A percentile compares a stretch with the other conserved stretches of the same genome.
Conservation (phyloP, 2,329 filamentous ascomycete genomes). For the Penicillium sp. region DNA sequence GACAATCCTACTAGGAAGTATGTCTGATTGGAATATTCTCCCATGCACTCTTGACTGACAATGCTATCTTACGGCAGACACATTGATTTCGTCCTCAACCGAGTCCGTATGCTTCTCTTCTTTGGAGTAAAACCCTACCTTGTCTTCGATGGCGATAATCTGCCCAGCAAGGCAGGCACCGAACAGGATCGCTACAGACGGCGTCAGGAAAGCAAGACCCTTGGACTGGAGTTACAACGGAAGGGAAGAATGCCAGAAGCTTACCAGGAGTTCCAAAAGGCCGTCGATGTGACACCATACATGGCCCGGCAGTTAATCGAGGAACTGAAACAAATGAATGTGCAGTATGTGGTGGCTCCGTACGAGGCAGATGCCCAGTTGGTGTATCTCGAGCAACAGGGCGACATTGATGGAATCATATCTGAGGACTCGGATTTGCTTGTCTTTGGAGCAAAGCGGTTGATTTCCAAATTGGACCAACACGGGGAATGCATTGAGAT, state of each 20-base stretch:
- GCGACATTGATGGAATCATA: conserved; percentile 80
- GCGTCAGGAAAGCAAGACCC: conserved; percentile 72
- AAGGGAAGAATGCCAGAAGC: conserved; percentile 80
- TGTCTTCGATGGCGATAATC: conserved; percentile 92
- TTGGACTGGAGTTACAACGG: conserved; percentile 75
- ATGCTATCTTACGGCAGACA: conserved; percentile 57
- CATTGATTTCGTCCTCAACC: conserved; percentile 84
- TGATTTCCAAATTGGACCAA: conserved; percentile 91
- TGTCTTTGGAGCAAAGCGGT: conserved; percentile 87
- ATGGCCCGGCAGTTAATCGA: conserved; percentile 94
- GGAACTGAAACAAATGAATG: conserved; percentile 74
- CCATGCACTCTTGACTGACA: neutral
- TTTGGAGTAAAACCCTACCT: conserved; percentile 93
- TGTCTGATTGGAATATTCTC: conserved; percentile 24
- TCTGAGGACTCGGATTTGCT: conserved; percentile 96
- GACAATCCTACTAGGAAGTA: conserved; percentile 86
- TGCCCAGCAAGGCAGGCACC: conserved; percentile 89
- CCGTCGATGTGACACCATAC: conserved; percentile 90
- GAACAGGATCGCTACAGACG: conserved; percentile 74
- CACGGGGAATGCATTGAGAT: conserved; percentile 93
- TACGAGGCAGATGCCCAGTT: conserved; percentile 98
- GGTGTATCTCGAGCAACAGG: conserved; percentile 85
- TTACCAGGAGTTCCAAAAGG: conserved; percentile 85
- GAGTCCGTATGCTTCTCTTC: conserved; percentile 89
- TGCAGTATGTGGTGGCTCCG: conserved; percentile 89